phyloP scores from a whole-genome alignment of 148 eudicot genomes.

The Rheum nobile region DNA sequence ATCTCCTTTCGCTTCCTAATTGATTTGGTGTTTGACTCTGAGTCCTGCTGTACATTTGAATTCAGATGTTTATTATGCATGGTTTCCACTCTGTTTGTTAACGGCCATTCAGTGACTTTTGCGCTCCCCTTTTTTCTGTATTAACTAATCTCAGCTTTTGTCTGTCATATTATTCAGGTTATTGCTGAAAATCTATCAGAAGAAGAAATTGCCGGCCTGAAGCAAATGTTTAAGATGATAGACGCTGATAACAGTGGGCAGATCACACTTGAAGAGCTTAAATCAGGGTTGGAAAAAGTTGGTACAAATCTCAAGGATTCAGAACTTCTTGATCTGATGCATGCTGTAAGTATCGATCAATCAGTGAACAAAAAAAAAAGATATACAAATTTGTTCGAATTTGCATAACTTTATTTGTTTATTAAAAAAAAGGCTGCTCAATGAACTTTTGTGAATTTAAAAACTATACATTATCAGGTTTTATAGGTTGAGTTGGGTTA shows the following conservation, averaged over 20 bases:
- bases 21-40: background rate
- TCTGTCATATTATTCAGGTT: constrained; percentile 27
- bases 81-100: background rate
- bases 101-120: background rate
- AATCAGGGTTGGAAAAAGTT: constrained; percentile 56
- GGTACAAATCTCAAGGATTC: constrained; percentile 61
- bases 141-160: background rate
- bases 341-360: constrained; percentile 41
- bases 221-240: constrained; percentile 74
- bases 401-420: background rate
- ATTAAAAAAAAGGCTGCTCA: background rate
- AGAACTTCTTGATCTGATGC: constrained; percentile 50
- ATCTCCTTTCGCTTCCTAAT: background rate
- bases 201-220: constrained; percentile 72
- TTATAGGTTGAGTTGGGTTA: no score
- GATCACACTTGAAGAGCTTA: constrained; percentile 68
- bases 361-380: background rate
- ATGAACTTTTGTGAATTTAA: background rate
- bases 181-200: constrained; percentile 71
- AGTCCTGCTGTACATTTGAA: background rate
- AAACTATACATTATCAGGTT: background rate
- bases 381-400: background rate
- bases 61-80: background rate
- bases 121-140: background rate
- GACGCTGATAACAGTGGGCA: constrained; percentile 65